phyloP scores from a whole-genome alignment of 73 alveolate species.

The Paramecium tetraurelia region DNA sequence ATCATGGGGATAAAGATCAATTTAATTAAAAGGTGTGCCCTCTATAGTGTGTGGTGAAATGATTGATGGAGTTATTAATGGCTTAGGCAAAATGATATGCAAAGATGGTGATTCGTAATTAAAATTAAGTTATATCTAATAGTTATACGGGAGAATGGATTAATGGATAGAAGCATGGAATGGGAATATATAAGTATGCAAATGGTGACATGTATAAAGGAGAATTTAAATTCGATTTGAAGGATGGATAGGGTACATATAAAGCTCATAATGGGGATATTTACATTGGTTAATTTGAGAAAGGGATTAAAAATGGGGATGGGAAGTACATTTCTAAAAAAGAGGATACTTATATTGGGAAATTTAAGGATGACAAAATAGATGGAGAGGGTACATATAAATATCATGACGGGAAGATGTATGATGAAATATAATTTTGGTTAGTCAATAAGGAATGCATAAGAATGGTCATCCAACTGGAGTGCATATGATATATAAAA shows the following conservation, averaged over 20 bases:
- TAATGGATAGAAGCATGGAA: slow-evolving; percentile 25
- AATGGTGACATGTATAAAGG: slow-evolving; percentile 18
- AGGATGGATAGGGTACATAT: slow-evolving; percentile 34
- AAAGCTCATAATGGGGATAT: slow-evolving; percentile 3
- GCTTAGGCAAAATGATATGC: slow-evolving; percentile 23
- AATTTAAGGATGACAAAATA: not conserved
- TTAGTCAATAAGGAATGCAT: not conserved
- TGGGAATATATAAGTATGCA: slow-evolving; percentile 35
- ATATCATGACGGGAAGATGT: slow-evolving; percentile 11
- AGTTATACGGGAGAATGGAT: slow-evolving; percentile 15
- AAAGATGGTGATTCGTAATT: not conserved
- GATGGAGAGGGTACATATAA: not conserved
- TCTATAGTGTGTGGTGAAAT: slow-evolving; percentile 1
- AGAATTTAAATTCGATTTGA: not conserved
- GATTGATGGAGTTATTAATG: slow-evolving; percentile 11
- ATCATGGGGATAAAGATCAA: slow-evolving; percentile 15
- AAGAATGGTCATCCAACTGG: slow-evolving; percentile 15
- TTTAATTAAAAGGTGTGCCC: not conserved
- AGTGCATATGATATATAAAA: not conserved
- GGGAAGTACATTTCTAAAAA: not conserved
- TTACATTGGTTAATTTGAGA: not conserved
- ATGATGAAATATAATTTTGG: not conserved
- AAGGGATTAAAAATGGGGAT: not conserved
- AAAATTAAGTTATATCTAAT: not conserved
- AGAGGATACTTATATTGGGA: not conserved